Conservation (phyloP, 352 stramenopile species). For the Phytophthora syringae region DNA sequence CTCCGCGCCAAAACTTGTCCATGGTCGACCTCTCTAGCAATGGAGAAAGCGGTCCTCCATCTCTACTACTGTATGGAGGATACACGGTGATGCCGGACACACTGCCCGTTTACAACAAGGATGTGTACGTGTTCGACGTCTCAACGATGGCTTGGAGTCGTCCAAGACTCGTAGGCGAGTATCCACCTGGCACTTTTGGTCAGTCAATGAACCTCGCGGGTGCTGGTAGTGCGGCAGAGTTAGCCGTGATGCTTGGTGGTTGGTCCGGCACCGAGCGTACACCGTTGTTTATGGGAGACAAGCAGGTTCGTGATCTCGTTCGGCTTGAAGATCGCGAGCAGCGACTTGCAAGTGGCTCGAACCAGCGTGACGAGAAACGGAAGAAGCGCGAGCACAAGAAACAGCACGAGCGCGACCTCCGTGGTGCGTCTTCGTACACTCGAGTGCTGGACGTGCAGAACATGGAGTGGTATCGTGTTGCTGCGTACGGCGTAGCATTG, state of each 20-base stretch:
- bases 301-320: constrained; percentile 63
- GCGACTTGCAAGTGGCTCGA: constrained; percentile 41
- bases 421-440: constrained; percentile 57
- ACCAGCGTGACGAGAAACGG: constrained; percentile 26
- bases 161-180: constrained; percentile 72
- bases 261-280: constrained; percentile 82
- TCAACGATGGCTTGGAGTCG: constrained; percentile 66
- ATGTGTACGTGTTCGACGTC: constrained; percentile 73
- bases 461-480: constrained; percentile 70
- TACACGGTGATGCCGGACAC: constrained; percentile 58
- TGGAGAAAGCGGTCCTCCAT: constrained; percentile 15
- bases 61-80: constrained; percentile 82
- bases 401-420: constrained; percentile 47
- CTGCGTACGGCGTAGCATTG: constrained; percentile 47
- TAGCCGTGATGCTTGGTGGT: constrained; percentile 72
- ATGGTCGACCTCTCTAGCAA: constrained; percentile 39
- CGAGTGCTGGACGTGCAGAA: constrained; percentile 61
- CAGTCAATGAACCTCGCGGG: constrained; percentile 47
- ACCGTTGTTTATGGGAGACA: constrained; percentile 82
- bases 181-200: constrained; percentile 68
- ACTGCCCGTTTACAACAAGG: constrained; percentile 78
- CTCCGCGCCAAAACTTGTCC: constrained; percentile 76
- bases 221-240: constrained; percentile 39
- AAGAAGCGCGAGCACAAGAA: constrained; percentile 45
- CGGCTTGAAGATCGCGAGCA: constrained; percentile 63